phyloP scores from a whole-genome alignment of 140 eudicot genomes.

The Bidens hawaiensis region DNA sequence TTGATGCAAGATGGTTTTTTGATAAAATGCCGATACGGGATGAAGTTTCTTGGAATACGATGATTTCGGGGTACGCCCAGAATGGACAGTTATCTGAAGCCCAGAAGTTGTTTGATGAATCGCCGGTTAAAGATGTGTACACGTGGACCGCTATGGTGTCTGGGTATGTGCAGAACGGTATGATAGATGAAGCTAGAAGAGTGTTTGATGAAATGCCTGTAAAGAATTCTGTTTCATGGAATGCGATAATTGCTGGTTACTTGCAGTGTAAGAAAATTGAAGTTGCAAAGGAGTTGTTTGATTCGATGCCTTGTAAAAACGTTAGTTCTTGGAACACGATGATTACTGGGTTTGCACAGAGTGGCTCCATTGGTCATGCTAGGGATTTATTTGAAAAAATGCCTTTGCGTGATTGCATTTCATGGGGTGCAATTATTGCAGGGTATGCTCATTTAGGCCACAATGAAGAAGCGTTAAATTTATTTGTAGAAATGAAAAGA shows the following conservation, averaged over 20 bases:
- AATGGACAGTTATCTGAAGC: constrained; percentile 61
- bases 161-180: constrained; percentile 57
- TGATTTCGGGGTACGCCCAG: constrained; percentile 11
- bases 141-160: constrained; percentile 45
- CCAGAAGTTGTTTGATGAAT: constrained; percentile 10
- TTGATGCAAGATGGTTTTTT: constrained; percentile 49
- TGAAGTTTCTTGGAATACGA: constrained; percentile 10
- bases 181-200: constrained; percentile 53
- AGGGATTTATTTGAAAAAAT: constrained; percentile 42
- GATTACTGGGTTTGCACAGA: constrained; percentile 69
- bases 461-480: constrained; percentile 48
- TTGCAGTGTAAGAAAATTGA: constrained; percentile 5
- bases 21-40: constrained; percentile 5
- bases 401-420: constrained; percentile 63
- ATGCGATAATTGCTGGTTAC: constrained; percentile 11
- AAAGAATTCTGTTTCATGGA: constrained; percentile 15
- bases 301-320: constrained; percentile 27
- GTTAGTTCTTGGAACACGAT: constrained; percentile 75
- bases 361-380: constrained; percentile 43
- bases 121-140: constrained; percentile 11
- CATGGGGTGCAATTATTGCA: constrained; percentile 75
- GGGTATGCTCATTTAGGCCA: constrained; percentile 59
- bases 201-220: constrained; percentile 12
- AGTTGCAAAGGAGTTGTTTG: constrained; percentile 13
- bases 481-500: constrained; percentile 56